These are phyloP conservation scores for Mortierella sp. DNA, from an alignment of 371 early-diverging fungal genomes.

Conservation along the genomic window DNA sequence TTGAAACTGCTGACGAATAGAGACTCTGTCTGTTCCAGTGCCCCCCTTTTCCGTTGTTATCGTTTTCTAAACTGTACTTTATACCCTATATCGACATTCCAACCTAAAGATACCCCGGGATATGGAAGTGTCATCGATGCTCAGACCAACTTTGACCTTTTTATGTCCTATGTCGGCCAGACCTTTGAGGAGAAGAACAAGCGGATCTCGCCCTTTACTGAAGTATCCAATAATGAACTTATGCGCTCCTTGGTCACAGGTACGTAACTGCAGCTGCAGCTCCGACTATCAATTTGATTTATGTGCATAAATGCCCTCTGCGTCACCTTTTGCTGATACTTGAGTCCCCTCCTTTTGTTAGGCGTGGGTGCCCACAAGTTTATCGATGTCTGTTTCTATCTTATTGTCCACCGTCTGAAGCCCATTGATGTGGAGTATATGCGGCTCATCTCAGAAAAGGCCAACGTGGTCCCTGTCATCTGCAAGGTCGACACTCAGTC, in stretches of 20 bases:
- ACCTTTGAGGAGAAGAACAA: constrained; percentile 54
- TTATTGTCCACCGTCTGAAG: constrained; percentile 72
- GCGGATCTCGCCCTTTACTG: constrained; percentile 46
- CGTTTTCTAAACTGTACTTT: not conserved
- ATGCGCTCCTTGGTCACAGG: constrained; percentile 54
- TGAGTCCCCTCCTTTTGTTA: not conserved
- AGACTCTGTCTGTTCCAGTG: too few relatives aligned
- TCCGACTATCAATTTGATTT: too few relatives aligned
- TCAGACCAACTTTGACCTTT: constrained; percentile 46
- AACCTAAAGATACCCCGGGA: constrained; percentile 41
- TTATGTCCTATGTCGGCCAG: constrained; percentile 39
- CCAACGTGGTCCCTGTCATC: constrained; percentile 74
- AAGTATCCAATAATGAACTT: constrained; percentile 48
- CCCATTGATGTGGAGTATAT: constrained; percentile 82
- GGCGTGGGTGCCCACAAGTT: constrained; percentile 63
- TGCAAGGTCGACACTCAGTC: constrained; percentile 75
- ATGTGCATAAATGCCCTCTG: not conserved
- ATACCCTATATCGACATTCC: not conserved
- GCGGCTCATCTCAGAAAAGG: constrained; percentile 66
- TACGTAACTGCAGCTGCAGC: too few relatives aligned
- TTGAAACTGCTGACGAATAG: too few relatives aligned
- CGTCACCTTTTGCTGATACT: not conserved
- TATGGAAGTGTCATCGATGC: constrained; percentile 54
- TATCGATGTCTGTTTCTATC: constrained; percentile 77
- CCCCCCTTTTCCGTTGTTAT: not conserved